Evolutionary conservation across 2,329 filamentous ascomycete genomes (phyloP).

Genomic region (Sporothrix luriei): DNA sequence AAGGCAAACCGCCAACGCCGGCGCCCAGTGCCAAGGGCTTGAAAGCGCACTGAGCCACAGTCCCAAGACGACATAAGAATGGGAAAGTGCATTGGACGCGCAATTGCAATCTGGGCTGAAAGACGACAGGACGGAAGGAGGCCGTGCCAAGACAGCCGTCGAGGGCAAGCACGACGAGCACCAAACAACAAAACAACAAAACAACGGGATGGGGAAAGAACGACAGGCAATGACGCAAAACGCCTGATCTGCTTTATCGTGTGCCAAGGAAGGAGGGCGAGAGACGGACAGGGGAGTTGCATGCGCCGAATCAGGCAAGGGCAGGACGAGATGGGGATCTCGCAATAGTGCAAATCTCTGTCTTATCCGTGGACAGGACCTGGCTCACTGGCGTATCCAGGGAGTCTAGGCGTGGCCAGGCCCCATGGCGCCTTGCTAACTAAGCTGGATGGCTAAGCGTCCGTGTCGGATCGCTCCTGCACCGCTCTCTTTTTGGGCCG

Average conservation of each 20-base stretch:
- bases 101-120: background rate
- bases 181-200: background rate
- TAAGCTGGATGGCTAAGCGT: background rate
- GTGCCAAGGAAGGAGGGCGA: slow-evolving; percentile 24
- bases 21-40: slow-evolving; percentile 16
- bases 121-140: background rate
- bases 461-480: slow-evolving; percentile 19
- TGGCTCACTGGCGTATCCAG: too few species aligned
- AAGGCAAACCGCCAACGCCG: background rate
- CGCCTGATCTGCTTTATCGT: slow-evolving; percentile 20
- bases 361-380: slow-evolving; percentile 17
- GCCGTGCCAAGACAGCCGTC: background rate
- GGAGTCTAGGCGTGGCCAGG: too few species aligned
- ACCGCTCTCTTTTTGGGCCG: background rate
- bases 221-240: slow-evolving; percentile 7
- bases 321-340: slow-evolving; percentile 3
- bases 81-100: slow-evolving; percentile 22
- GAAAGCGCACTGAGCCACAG: background rate
- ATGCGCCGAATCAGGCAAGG: slow-evolving; percentile 18
- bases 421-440: background rate
- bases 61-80: slow-evolving; percentile 3
- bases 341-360: slow-evolving; percentile 20
- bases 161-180: background rate
- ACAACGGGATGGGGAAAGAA: background rate
- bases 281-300: slow-evolving; percentile 12